Evolutionary conservation across 1,139 yeast species (phyloP).

Genomic region (Waltiozyma sp.): DNA sequence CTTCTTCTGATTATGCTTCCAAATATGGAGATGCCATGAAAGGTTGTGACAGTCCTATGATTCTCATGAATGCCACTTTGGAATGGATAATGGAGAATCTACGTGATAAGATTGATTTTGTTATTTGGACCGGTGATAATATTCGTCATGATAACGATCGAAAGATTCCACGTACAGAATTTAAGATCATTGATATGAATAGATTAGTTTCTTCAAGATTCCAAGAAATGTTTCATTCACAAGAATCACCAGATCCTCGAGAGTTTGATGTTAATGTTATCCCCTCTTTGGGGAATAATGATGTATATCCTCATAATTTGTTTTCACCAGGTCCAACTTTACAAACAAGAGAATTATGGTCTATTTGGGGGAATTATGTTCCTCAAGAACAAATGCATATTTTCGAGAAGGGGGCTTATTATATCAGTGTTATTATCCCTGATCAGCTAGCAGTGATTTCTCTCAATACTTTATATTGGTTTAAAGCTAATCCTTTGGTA

Average conservation of each 20-base stretch:
- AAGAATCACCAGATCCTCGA: conserved; percentile 27
- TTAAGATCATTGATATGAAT: conserved; percentile 60
- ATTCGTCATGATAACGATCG: conserved; percentile 81
- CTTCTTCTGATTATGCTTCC: conserved; percentile 34
- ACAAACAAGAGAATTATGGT: conserved; percentile 66
- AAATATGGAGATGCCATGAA: conserved; percentile 61
- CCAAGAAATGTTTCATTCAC: conserved; percentile 38
- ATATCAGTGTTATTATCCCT: conserved; percentile 67
- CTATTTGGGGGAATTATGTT: conserved; percentile 63
- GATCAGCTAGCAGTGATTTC: conserved; percentile 66
- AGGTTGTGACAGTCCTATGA: conserved; percentile 62
- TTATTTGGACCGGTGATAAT: conserved; percentile 88
- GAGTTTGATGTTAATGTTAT: conserved; percentile 36
- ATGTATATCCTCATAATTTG: conserved; percentile 80
- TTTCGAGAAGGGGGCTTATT: conserved; percentile 68
- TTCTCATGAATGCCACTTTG: conserved; percentile 51
- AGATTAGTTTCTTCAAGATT: conserved; percentile 44
- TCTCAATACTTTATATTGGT: conserved; percentile 66
- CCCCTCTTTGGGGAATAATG: conserved; percentile 77
- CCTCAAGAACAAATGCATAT: conserved; percentile 70
- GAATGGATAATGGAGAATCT: conserved; percentile 54
- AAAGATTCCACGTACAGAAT: conserved; percentile 57
- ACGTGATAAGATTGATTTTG: conserved; percentile 69
- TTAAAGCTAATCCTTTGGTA: conserved; percentile 68
- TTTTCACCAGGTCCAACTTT: conserved; percentile 78